Evolutionary conservation across 2,329 filamentous ascomycete genomes (phyloP), one percentile per base, ranked within the genome.

Genomic region (Mycocentrospora acerina): DNA sequence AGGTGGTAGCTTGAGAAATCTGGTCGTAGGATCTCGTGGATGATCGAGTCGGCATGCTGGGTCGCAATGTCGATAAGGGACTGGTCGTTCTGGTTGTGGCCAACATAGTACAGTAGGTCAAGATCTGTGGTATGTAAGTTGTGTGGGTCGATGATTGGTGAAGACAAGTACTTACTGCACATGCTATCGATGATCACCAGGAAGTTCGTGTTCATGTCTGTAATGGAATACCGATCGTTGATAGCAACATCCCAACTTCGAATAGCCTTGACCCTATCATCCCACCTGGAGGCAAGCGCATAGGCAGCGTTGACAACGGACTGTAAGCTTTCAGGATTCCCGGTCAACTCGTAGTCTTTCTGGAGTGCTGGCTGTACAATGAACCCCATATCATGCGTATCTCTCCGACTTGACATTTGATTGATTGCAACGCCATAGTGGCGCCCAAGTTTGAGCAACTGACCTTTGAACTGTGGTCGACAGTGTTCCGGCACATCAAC

Each of bases 341-440:
- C 68, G 0, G 67, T 72, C 4, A 78, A 52, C 26, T 76, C 71
- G 70, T 70, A 79, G 18, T 75, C 70, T 18, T 69, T 63, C 15
- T 69, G 67, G 0, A 77, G 51, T 1, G 73, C 70, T 0, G 76
- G 75, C 34, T 72, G 68, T 4, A 78, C 68, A 17, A 80, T 79
- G 47, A 80, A 80, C 0, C 75, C 74, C 41, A 80, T 68, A 28
- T 79, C 76, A 40, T 79, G 77, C 0, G 76, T 79, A 37, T 78
- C 73, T 4, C 66, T 77, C 19, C 72, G 50, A 4, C 49, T 44
- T 2, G 60, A 63, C 62, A 68, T 42, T 42, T 57, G 7, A 12
- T 59, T 56, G 34, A 66, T 64, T 3, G 62, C 60, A 4, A 64
- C 52, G 12, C 55, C 50, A 48, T 59, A 64, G 31, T 64, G 58